Evolutionary conservation across 2,329 filamentous ascomycete genomes (phyloP), one percentile per base, ranked within the genome.

Genomic region (Biscogniauxia mediterranea): DNA sequence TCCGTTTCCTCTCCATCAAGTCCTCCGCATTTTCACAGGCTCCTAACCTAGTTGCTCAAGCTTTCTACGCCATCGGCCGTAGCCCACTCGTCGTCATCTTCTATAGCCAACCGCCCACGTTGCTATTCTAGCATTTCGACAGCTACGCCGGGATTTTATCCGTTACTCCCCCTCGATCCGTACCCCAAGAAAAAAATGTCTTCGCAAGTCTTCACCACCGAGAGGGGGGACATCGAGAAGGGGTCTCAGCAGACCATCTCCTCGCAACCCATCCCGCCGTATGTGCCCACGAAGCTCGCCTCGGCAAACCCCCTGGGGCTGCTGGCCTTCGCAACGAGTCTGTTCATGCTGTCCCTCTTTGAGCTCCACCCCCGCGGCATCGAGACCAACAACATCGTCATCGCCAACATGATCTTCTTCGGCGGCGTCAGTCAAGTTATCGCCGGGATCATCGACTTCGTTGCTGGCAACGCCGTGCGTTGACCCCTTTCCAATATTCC

Each of bases 351-450:
- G 53, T 64, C 64, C 26, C 61, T 69, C 13, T 66, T 69, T 52
- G 65, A 65, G 62, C 65, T 68, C 50, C 55, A 62, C 55, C 67
- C 67, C 19, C 61, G 61, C 51, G 67, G 66, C 11, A 63, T 69
- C 51, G 61, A 57, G 0, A 60, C 60, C 46, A 68, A 63, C 58
- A 69, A 69, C 61, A 68, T 76, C 38, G 64, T 75, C n/a, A 68
- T 76, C 26, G 72, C 71, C 38, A 72, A 74, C 59, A 66, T 76
- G 59, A 71, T 76, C 19, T 76, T 75, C 68, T 75, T 76, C 59
- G 75, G 74, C 19, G 74, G 75, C 46, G 58, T 76, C 55, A 61
- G 61, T 25, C 66, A 68, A 62, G 64, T 68, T 57, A 67, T 69
- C 59, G 66, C 67, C 57, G 67, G 67, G 54, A 53, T 68, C 51